These are phyloP conservation scores for Byssoonygena ceratinophila DNA, from an alignment of 2,329 filamentous ascomycete genomes.

Conservation along the genomic window DNA sequence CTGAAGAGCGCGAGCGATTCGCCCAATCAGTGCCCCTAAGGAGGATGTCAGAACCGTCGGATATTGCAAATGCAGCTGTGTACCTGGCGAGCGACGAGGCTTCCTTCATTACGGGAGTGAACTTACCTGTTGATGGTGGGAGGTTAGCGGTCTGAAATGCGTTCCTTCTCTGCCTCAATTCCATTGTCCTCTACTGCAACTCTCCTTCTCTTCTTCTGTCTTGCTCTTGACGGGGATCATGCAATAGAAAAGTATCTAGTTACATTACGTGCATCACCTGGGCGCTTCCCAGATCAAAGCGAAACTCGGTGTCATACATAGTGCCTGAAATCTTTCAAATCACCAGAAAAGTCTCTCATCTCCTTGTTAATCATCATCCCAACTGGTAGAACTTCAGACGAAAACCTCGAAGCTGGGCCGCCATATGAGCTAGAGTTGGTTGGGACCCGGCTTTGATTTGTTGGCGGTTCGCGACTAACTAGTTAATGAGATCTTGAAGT, in stretches of 20 bases:
- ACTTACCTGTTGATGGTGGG: slow-evolving; percentile 53
- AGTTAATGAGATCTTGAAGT: no score
- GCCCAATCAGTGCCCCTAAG: slow-evolving; percentile 15
- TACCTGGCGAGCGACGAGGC: slow-evolving; percentile 63
- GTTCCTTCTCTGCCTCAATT: background rate
- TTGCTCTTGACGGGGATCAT: no score
- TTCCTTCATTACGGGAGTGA: slow-evolving; percentile 58
- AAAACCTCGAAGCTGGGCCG: no score
- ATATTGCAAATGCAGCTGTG: slow-evolving; percentile 59
- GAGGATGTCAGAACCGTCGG: slow-evolving; percentile 37
- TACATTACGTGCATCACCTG: no score
- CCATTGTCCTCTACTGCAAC: background rate
- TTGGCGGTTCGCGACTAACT: background rate
- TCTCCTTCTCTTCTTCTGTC: no score
- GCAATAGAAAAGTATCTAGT: no score
- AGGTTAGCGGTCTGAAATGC: slow-evolving; percentile 20
- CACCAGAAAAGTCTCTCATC: no score
- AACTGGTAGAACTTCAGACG: no score
- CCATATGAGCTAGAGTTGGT: background rate
- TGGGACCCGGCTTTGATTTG: background rate
- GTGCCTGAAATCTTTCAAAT: no score
- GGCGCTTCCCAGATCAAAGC: no score
- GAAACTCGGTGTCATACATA: no score
- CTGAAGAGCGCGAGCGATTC: slow-evolving; percentile 9
- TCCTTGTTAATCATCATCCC: background rate